Evolutionary conservation across 768 basidiomycete species (phyloP).

Genomic region (Podaxis sp.): DNA sequence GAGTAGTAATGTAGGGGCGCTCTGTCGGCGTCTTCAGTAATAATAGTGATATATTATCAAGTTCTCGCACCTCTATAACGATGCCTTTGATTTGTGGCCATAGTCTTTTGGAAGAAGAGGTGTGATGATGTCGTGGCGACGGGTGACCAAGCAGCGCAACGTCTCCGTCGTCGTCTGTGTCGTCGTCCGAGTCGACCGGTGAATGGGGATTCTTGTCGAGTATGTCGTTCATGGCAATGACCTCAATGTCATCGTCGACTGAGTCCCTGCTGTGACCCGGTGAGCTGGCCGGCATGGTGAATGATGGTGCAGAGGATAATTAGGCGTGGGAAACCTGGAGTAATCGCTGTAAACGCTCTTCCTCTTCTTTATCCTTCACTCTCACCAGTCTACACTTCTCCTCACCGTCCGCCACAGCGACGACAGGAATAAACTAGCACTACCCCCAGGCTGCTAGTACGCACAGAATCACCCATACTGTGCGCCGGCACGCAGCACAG

Average conservation of each 20-base stretch:
- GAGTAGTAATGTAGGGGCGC: constrained; percentile 82
- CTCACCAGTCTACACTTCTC: constrained; percentile 10
- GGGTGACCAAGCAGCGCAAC: constrained; percentile 41
- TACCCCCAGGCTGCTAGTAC: constrained; percentile 5
- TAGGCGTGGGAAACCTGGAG: constrained; percentile 16
- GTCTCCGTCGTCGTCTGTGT: constrained; percentile 36
- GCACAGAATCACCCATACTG: background rate
- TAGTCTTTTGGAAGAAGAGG: constrained; percentile 21
- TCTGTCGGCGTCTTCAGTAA: constrained; percentile 42
- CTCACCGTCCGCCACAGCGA: constrained; percentile 16
- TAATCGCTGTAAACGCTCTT: constrained; percentile 14
- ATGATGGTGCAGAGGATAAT: constrained; percentile 7
- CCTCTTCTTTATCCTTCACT: constrained; percentile 11
- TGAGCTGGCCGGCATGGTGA: constrained; percentile 29
- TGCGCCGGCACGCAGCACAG: background rate
- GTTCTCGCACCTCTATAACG: constrained; percentile 62
- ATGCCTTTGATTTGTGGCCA: constrained; percentile 64
- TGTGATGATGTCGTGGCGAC: constrained; percentile 2
- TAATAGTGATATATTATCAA: background rate
- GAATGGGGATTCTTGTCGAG: constrained; percentile 20
- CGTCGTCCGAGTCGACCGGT: constrained; percentile 35
- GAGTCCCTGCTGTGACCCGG: constrained; percentile 24
- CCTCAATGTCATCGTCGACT: constrained; percentile 33
- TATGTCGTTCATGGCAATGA: constrained; percentile 29
- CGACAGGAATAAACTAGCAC: constrained; percentile 13